These are phyloP conservation scores for Xylaria grammica DNA, from an alignment of 495 filamentous ascomycete species.

Conservation along the genomic window DNA sequence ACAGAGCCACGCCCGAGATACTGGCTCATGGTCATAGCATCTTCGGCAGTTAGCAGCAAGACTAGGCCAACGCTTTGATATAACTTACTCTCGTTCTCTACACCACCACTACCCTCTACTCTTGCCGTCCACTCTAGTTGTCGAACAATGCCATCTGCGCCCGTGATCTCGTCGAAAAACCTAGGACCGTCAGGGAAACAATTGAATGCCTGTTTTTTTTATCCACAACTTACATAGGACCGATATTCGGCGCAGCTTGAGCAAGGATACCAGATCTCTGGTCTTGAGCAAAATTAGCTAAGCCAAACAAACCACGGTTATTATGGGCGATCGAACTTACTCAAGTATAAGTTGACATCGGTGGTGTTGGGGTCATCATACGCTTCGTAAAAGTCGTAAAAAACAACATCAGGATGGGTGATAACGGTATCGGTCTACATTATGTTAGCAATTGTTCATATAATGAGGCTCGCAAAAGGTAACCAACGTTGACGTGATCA, in stretches of 20 bases:
- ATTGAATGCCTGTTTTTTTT: slow-evolving; percentile 1
- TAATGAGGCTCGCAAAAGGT: neutral
- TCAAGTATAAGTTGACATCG: slow-evolving; percentile 44
- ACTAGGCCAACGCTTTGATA: neutral
- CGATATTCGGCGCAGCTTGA: slow-evolving; percentile 72
- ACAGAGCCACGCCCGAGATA: slow-evolving; percentile 68
- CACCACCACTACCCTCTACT: slow-evolving; percentile 58
- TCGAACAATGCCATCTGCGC: slow-evolving; percentile 66
- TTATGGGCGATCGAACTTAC: slow-evolving; percentile 21
- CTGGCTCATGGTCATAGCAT: slow-evolving; percentile 65
- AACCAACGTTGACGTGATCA: slow-evolving; percentile 65
- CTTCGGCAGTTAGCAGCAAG: slow-evolving; percentile 31
- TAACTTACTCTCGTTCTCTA: slow-evolving; percentile 44
- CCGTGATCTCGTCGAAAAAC: slow-evolving; percentile 64
- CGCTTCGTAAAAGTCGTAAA: slow-evolving; percentile 70
- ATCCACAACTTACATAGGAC: slow-evolving; percentile 59
- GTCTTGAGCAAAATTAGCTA: slow-evolving; percentile 34
- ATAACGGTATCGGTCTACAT: slow-evolving; percentile 65
- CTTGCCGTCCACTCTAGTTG: slow-evolving; percentile 70
- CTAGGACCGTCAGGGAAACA: slow-evolving; percentile 23
- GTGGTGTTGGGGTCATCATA: slow-evolving; percentile 49
- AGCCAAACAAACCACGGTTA: neutral
- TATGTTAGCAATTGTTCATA: slow-evolving; percentile 8
- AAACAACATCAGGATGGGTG: slow-evolving; percentile 61
- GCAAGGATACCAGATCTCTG: slow-evolving; percentile 66